These are phyloP conservation scores for Musa balbisiana DNA, from an alignment of 202 grass and related monocot genomes.

Conservation along the genomic window DNA sequence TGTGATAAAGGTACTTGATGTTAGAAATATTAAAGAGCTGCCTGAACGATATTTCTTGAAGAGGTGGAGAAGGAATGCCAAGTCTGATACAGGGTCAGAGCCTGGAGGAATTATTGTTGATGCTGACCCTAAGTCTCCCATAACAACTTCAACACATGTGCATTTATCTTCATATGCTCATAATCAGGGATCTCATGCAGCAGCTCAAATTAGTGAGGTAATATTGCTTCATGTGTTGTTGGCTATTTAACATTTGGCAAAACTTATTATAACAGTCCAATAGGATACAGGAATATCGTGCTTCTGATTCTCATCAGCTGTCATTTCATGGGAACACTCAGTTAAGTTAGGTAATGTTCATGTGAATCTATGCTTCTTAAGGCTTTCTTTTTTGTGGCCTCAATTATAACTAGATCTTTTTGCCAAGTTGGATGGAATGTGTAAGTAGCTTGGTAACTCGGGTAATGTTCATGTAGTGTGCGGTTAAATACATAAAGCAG, in stretches of 20 bases:
- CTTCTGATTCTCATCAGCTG: conserved; percentile 16
- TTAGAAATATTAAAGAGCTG: conserved; percentile 32
- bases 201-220: conserved; percentile 23
- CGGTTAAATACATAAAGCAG: neutral
- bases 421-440: neutral
- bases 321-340: conserved; percentile 8
- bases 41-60: conserved; percentile 24
- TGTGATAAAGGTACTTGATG: conserved; percentile 27
- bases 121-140: conserved; percentile 1
- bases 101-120: conserved; percentile 1
- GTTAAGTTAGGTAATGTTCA: conserved; percentile 1
- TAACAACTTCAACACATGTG: neutral
- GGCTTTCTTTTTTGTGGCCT: no score
- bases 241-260: neutral
- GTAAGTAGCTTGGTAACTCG: no score
- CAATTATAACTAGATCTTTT: neutral
- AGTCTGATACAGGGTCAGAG: conserved; percentile 9
- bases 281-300: conserved; percentile 5
- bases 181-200: conserved; percentile 9
- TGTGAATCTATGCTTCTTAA: neutral
- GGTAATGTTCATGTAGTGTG: no score
- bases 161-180: neutral
- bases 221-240: neutral
- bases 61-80: conserved; percentile 18
- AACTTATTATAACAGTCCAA: neutral